Conservation (phyloP, 2,329 filamentous ascomycete genomes). For the Pyrenochaeta sp. region DNA sequence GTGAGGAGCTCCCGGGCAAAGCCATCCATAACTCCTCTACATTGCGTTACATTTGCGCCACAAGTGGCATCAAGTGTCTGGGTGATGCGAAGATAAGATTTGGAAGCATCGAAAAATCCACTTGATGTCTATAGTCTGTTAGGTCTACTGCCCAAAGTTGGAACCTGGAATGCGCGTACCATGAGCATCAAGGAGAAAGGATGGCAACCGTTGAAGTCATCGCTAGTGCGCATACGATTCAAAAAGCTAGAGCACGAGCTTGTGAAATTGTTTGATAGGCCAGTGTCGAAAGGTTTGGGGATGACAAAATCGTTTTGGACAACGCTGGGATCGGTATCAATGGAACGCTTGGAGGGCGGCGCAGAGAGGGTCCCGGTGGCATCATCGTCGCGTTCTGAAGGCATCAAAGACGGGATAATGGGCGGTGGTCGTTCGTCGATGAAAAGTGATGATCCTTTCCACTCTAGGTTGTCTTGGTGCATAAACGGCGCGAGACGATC, state of each 20-base stretch:
- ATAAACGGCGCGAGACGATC: conserved; percentile 36
- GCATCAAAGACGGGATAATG: conserved; percentile 38
- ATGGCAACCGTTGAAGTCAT: conserved; percentile 75
- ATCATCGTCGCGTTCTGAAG: conserved; percentile 39
- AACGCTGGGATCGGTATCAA: conserved; percentile 32
- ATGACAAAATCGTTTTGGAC: conserved; percentile 36
- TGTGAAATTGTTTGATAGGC: conserved; percentile 61
- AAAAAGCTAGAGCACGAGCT: conserved; percentile 72
- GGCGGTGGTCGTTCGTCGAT: conserved; percentile 42
- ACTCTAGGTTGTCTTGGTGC: conserved; percentile 33
- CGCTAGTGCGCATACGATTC: conserved; percentile 68
- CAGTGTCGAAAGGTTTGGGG: conserved; percentile 57
- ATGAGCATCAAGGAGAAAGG: conserved; percentile 85
- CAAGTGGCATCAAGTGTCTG: conserved; percentile 82
- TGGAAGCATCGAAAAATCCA: conserved; percentile 81
- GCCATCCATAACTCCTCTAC: conserved; percentile 68
- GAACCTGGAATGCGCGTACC: conserved; percentile 64
- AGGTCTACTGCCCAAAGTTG: no score
- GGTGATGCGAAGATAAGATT: conserved; percentile 74
- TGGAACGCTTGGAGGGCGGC: conserved; percentile 31
- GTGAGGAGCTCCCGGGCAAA: conserved; percentile 72
- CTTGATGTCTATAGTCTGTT: conserved; percentile 71
- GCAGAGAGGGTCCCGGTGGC: conserved; percentile 29
- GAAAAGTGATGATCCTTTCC: conserved; percentile 39
- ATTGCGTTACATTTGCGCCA: conserved; percentile 69